Conservation (phyloP, 345 rosid genomes). For the Murraya koenigii region DNA sequence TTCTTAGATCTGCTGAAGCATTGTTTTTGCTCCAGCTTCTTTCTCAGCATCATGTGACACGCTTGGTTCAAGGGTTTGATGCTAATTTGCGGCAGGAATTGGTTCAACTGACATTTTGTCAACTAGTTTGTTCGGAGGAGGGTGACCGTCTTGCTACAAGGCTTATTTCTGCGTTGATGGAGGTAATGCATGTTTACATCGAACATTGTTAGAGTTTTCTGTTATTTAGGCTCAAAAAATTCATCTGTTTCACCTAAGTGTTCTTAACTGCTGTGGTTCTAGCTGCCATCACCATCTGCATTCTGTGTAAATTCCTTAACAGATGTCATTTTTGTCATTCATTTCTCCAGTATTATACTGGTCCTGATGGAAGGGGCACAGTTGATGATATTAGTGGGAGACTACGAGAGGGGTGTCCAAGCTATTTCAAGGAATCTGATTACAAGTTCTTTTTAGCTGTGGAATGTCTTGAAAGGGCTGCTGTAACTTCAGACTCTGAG, state of each 20-base stretch:
- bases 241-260: background rate
- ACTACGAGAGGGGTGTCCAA: conserved; percentile 88
- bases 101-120: conserved; percentile 85
- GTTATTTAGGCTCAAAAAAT: background rate
- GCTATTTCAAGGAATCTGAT: conserved; percentile 95
- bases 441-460: conserved; percentile 96
- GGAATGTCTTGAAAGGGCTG: conserved; percentile 93
- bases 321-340: conserved; percentile 6
- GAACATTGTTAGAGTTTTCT: background rate
- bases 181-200: conserved; percentile 48
- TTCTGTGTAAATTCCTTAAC: conserved; percentile 10
- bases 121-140: conserved; percentile 90
- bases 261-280: conserved; percentile 1
- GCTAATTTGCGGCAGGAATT: conserved; percentile 54
- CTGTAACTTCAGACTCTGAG: conserved; percentile 50
- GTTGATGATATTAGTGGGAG: conserved; percentile 88
- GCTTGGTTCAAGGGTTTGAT: conserved; percentile 86
- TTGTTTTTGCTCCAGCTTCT: conserved; percentile 86
- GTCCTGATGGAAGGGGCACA: conserved; percentile 97
- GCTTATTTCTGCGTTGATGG: conserved; percentile 83
- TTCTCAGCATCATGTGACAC: conserved; percentile 80
- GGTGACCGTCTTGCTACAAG: conserved; percentile 89
- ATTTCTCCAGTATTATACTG: conserved; percentile 80
- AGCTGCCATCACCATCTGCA: conserved; percentile 9
- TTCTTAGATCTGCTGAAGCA: conserved; percentile 97